Evolutionary conservation across 108 stramenopile genomes (phyloP), one percentile per base, ranked within the genome.

Genomic region (Nitzschia inconspicua): DNA sequence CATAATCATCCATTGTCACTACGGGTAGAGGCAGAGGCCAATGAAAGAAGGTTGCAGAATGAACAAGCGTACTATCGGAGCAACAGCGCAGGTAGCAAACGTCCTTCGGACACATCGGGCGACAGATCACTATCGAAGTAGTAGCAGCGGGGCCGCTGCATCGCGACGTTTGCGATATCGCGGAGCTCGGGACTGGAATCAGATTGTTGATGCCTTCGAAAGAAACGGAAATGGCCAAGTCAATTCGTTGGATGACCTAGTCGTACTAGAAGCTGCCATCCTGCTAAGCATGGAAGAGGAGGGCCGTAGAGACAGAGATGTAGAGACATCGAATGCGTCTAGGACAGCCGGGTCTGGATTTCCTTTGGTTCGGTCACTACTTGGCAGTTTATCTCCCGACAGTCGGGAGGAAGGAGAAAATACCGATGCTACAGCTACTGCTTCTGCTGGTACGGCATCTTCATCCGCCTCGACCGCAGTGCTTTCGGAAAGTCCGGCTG

Each of bases 231-330:
- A 49, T 65, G 76, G 70, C 9, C 9, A 10, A 3, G 44, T 68
- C 19, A 18, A 55, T 5, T 64, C 63, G 41, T 56, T 86, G 51
- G 89, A 91, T 65, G 81, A 85, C 61, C 49, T 86, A 58, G 72
- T 77, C 32, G 79, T 80, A n/a, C 34, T 87, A 57, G 89, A 91
- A 63, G 82, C 81, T 0, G 85, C 85, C 23, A 76, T 87, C 44
- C 40, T 85, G 53, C 44, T 79, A 8, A 77, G 72, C 54, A 62
- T 68, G 56, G 80, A 76, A 50, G 70, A 68, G 61, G 64, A 28
- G 50, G 41, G 36, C 23, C 56, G 62, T 27, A 36, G 44, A 3
- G 27, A 27, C 32, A 25, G 27, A 1, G 40, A 19, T 10, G 43
- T 28, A 24, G 31, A 20, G 1, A 14, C 37, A n/a, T 46, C 34